Percentiles rank a stretch among this genome's conserved stretches.
These are phyloP conservation scores for Lasiodiplodia gonubiensis DNA, from an alignment of 2,329 filamentous ascomycete species.

Conservation along the genomic window DNA sequence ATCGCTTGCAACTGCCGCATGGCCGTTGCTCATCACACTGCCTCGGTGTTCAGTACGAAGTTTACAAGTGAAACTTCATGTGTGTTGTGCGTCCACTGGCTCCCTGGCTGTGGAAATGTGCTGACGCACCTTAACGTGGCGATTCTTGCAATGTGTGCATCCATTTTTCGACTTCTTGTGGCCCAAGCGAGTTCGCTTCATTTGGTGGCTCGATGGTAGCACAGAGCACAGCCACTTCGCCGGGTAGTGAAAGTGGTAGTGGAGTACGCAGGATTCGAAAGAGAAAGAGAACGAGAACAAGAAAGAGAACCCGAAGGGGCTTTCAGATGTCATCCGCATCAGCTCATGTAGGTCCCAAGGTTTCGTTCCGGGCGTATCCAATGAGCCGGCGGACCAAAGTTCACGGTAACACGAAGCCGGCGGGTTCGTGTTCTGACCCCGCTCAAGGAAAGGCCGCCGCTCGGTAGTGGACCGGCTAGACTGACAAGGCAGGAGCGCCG, in stretches of 20 bases:
- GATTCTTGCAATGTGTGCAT: conserved; percentile 45
- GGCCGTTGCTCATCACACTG: conserved; percentile 22
- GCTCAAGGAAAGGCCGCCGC: neutral
- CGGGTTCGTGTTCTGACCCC: neutral
- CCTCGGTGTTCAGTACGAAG: neutral
- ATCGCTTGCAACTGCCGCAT: neutral
- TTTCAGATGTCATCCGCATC: neutral
- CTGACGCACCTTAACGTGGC: conserved; percentile 45
- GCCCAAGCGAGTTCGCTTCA: conserved; percentile 1
- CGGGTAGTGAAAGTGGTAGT: neutral
- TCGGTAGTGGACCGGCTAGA: neutral
- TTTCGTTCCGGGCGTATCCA: neutral
- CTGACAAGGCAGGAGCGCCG: neutral
- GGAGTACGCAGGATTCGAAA: neutral
- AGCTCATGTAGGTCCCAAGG: neutral
- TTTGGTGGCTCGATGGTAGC: neutral
- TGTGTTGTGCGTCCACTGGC: neutral
- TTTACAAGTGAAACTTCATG: neutral
- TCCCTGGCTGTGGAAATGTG: neutral
- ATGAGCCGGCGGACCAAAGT: neutral
- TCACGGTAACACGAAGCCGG: neutral
- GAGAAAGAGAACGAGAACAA: neutral
- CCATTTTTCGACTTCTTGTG: conserved; percentile 46
- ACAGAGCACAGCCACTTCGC: neutral
- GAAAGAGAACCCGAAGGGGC: conserved; percentile 4